Evolutionary conservation across 441 rosid species (phyloP).

Genomic region (Isatis lusitanica): DNA sequence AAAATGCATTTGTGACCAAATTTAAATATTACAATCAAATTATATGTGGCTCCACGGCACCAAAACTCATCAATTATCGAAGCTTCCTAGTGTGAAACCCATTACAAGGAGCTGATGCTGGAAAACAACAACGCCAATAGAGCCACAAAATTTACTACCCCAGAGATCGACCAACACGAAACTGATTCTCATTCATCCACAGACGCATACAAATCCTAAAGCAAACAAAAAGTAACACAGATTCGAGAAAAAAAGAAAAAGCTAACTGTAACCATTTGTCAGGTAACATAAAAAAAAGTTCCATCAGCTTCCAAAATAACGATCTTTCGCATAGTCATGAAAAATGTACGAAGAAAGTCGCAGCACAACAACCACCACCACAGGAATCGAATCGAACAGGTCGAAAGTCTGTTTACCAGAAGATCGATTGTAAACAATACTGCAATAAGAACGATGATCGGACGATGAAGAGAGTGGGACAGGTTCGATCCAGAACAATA

Average conservation of each 20-base stretch:
- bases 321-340: neutral
- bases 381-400: constrained; percentile 2
- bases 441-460: constrained; percentile 5
- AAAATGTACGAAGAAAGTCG: neutral
- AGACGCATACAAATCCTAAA: constrained; percentile 1
- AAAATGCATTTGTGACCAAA: neutral
- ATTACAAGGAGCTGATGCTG: neutral
- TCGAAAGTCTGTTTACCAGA: neutral
- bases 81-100: neutral
- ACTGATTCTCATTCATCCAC: neutral
- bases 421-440: constrained; percentile 1
- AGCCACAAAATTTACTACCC: neutral
- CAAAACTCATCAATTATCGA: neutral
- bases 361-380: constrained; percentile 3
- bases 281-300: neutral
- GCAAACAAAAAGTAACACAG: neutral
- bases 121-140: neutral
- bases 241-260: neutral
- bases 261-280: neutral
- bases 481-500: constrained; percentile 11
- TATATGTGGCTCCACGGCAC: neutral
- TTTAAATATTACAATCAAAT: neutral
- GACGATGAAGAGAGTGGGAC: constrained; percentile 11
- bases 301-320: neutral
- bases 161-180: constrained; percentile 7